Percentiles rank a stretch among this genome's conserved stretches.
Conservation (phyloP, 83 land plant species). For the Larix sibirica region DNA sequence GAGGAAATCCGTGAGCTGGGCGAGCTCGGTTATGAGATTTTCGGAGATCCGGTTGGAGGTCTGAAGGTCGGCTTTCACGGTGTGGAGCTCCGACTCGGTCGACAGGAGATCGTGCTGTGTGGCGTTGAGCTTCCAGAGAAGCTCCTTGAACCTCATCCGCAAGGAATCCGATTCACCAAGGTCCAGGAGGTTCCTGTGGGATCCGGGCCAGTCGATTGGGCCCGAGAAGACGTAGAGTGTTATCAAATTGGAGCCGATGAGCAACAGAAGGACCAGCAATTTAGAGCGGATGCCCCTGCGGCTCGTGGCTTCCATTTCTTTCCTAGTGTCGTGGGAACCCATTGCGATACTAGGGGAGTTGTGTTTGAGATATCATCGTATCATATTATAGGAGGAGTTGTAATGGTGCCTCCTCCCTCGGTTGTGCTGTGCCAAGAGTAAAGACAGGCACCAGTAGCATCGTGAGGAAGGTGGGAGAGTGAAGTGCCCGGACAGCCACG, state of each 20-base stretch:
- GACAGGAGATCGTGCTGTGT: slow-evolving; percentile 24
- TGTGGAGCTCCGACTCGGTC: not conserved
- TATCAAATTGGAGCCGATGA: slow-evolving; percentile 23
- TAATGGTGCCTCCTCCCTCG: no score
- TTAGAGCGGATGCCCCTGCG: not conserved
- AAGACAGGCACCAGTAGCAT: no score
- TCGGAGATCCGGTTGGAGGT: slow-evolving; percentile 11
- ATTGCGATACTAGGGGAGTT: not conserved
- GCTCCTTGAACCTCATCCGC: not conserved
- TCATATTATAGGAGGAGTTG: no score
- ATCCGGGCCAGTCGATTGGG: not conserved
- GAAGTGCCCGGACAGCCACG: no score
- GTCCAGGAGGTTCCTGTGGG: not conserved
- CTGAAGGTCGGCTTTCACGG: slow-evolving; percentile 1
- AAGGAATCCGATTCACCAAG: not conserved
- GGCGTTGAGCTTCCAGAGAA: slow-evolving; percentile 31
- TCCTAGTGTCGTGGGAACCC: not conserved
- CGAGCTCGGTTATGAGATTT: slow-evolving; percentile 24
- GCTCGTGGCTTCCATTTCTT: not conserved
- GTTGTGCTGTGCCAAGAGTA: no score
- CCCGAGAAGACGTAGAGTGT: slow-evolving; percentile 28
- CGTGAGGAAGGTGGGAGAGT: no score
- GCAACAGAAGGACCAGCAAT: slow-evolving; percentile 16
- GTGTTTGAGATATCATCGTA: no score
- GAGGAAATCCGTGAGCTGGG: slow-evolving; percentile 9